phyloP scores from a whole-genome alignment of 192 early-diverging fungal species.

The Coemansia sp. region DNA sequence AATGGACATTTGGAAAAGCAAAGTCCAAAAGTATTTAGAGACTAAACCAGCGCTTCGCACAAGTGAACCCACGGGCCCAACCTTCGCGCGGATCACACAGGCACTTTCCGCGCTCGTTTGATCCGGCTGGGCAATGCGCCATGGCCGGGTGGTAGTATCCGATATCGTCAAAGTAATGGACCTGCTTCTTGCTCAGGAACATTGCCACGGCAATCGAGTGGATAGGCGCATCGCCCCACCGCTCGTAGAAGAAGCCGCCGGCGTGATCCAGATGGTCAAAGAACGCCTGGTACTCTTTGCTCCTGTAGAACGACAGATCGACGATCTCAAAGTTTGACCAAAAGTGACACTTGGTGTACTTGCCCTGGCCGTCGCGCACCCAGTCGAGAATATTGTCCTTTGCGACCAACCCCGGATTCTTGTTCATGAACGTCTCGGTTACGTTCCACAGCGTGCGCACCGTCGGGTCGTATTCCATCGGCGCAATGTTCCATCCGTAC shows the following conservation, averaged over 20 bases:
- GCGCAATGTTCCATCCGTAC: slow-evolving; percentile 57
- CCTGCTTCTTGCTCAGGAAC: slow-evolving; percentile 55
- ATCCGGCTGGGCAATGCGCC: slow-evolving; percentile 45
- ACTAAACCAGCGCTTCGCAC: slow-evolving; percentile 39
- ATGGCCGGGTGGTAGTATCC: slow-evolving; percentile 59
- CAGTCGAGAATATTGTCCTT: slow-evolving; percentile 56
- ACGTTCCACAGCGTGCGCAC: slow-evolving; percentile 56
- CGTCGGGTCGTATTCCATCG: slow-evolving; percentile 56
- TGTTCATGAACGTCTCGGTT: slow-evolving; percentile 49
- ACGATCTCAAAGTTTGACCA: slow-evolving; percentile 90
- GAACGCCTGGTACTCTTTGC: slow-evolving; percentile 60
- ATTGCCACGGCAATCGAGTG: slow-evolving; percentile 58
- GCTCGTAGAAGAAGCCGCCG: slow-evolving; percentile 86
- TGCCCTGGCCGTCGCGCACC: slow-evolving; percentile 31
- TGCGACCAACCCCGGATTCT: slow-evolving; percentile 55
- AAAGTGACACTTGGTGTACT: slow-evolving; percentile 64
- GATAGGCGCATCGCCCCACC: slow-evolving; percentile 66
- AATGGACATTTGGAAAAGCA: too few species aligned
- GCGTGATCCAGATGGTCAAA: slow-evolving; percentile 66
- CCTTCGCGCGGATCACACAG: slow-evolving; percentile 45
- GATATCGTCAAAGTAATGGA: slow-evolving; percentile 74
- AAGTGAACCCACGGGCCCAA: slow-evolving; percentile 39
- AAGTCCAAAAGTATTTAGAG: slow-evolving; percentile 10
- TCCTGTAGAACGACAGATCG: slow-evolving; percentile 66
- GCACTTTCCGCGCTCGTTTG: slow-evolving; percentile 41